phyloP scores from a whole-genome alignment of 225 moss, liverwort and hornwort species.

The Rhytidiadelphus loreus region DNA sequence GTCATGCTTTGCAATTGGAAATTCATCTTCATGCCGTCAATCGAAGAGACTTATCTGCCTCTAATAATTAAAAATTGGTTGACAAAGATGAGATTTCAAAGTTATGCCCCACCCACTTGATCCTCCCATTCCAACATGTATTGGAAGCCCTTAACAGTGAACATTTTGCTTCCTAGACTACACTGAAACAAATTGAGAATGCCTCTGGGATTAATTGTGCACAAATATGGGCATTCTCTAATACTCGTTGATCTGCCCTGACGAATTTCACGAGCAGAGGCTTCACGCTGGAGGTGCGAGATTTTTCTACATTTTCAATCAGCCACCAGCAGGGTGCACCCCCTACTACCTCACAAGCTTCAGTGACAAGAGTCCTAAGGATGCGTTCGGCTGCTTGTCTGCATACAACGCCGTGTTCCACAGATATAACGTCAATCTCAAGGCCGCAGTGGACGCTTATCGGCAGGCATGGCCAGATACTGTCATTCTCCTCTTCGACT shows the following conservation, averaged over 20 bases:
- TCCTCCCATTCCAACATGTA: not conserved
- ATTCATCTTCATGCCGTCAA: not conserved
- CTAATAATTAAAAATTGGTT: not conserved
- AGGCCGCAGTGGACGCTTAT: not conserved
- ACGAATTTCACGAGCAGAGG: not conserved
- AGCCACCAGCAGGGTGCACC: constrained; percentile 11
- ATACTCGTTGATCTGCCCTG: not conserved
- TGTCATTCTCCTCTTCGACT: constrained; percentile 19
- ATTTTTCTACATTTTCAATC: constrained; percentile 20
- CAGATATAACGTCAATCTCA: not conserved
- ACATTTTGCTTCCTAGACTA: not conserved
- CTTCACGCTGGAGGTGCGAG: constrained; percentile 14
- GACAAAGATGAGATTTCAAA: not conserved
- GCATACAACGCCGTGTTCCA: constrained; percentile 1
- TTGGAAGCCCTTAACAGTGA: too few species aligned
- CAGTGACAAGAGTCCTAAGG: not conserved
- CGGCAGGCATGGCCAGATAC: constrained; percentile 12
- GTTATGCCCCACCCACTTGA: not conserved
- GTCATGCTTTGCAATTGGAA: not conserved
- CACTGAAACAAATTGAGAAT: not conserved
- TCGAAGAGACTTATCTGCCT: not conserved
- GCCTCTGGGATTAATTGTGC: not conserved
- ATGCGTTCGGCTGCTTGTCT: constrained; percentile 16
- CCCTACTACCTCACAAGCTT: constrained; percentile 1
- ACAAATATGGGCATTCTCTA: not conserved